These are phyloP conservation scores for Aspergillus wentii DNA, from an alignment of 495 filamentous ascomycete species.

Conservation along the genomic window DNA sequence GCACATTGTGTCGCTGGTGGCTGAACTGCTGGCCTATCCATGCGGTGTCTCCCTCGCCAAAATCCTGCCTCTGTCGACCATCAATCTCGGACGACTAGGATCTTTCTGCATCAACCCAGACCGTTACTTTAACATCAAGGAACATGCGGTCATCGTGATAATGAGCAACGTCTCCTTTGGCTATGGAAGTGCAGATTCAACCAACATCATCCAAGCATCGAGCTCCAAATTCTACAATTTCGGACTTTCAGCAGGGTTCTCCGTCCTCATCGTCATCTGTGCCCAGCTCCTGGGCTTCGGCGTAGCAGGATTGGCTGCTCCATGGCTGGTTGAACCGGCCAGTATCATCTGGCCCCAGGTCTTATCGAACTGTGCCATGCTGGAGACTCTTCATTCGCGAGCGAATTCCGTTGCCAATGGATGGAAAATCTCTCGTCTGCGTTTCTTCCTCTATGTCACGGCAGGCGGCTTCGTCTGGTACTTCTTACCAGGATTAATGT, in stretches of 20 bases:
- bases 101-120: slow-evolving; percentile 52
- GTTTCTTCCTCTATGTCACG: slow-evolving; percentile 53
- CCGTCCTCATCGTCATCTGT: slow-evolving; percentile 54
- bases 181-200: slow-evolving; percentile 42
- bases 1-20: slow-evolving; percentile 62
- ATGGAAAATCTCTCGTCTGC: slow-evolving; percentile 56
- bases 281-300: slow-evolving; percentile 63
- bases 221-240: slow-evolving; percentile 53
- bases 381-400: slow-evolving; percentile 30
- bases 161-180: slow-evolving; percentile 88
- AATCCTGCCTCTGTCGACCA: slow-evolving; percentile 38
- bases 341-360: slow-evolving; percentile 38
- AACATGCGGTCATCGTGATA: slow-evolving; percentile 82
- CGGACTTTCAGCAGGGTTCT: slow-evolving; percentile 54
- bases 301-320: slow-evolving; percentile 56
- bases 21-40: slow-evolving; percentile 62
- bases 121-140: slow-evolving; percentile 70
- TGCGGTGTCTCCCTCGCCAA: slow-evolving; percentile 42
- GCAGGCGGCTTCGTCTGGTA: slow-evolving; percentile 62
- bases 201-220: slow-evolving; percentile 41
- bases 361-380: slow-evolving; percentile 34
- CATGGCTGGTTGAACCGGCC: slow-evolving; percentile 58
- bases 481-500: slow-evolving; percentile 68
- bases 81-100: slow-evolving; percentile 42
- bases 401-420: slow-evolving; percentile 43